These are phyloP conservation scores for Naumovozyma castellii DNA, from an alignment of 805 yeast genomes.

Conservation along the genomic window DNA sequence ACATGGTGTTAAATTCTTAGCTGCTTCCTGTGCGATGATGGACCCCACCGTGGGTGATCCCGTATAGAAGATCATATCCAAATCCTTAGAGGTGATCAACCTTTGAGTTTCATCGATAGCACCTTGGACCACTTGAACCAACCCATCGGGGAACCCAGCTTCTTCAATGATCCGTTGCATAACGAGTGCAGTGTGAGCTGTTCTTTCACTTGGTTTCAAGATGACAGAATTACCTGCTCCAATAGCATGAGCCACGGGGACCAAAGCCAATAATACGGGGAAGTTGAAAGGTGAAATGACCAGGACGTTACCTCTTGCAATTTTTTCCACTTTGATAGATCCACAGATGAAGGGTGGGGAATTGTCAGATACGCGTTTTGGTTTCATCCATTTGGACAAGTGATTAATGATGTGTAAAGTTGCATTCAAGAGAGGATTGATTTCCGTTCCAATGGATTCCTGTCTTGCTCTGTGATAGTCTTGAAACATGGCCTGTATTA, in stretches of 20 bases:
- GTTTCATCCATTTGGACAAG: constrained; percentile 53
- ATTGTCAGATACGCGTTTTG: constrained; percentile 32
- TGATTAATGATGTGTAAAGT: constrained; percentile 48
- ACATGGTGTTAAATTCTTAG: constrained; percentile 73
- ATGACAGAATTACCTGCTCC: constrained; percentile 80
- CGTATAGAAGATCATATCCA: constrained; percentile 79
- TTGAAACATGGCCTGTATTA: constrained; percentile 47
- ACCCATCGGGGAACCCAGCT: constrained; percentile 43
- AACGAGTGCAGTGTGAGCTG: constrained; percentile 51
- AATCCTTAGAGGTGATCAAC: constrained; percentile 47
- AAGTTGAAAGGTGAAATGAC: constrained; percentile 40
- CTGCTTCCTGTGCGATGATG: constrained; percentile 70
- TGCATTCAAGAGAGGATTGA: constrained; percentile 43
- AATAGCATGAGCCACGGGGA: constrained; percentile 68
- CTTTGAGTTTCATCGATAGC: constrained; percentile 52
- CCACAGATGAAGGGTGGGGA: constrained; percentile 30
- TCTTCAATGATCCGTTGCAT: constrained; percentile 45
- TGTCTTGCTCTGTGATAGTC: constrained; percentile 60
- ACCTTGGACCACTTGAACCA: constrained; percentile 62
- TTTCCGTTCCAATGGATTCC: constrained; percentile 58
- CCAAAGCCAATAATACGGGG: constrained; percentile 50
- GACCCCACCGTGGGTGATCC: constrained; percentile 73
- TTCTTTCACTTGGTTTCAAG: constrained; percentile 64
- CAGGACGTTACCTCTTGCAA: constrained; percentile 57
- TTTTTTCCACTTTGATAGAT: constrained; percentile 30